Base-by-base conservation (phyloP, 768 basidiomycete species). In the Pholiota microspora region DNA sequence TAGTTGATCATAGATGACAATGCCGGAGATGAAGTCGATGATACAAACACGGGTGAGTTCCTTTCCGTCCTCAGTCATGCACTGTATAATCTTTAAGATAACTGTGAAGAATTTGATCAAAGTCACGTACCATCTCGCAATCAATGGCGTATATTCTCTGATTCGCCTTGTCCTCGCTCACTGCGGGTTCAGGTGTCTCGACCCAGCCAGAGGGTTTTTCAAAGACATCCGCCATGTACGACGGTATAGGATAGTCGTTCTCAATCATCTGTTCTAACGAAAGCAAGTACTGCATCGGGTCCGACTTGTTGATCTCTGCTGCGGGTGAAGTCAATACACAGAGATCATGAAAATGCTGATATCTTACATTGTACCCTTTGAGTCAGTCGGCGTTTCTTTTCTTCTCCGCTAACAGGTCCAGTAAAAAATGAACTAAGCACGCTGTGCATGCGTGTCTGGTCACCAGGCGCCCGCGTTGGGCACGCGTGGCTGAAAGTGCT, bases 401-500 rank as follows among this genome's bases (percentile, higher is more conserved):
- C 94, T 51, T 88, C 85, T 0, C 81, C 79, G 3, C 84, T 89
- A 8, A 97, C 75, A 2, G 93, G 94, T 0, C 82, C 79, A 45
- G 85, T 86, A 69, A 98, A 88, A 64, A 98, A 92, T 0, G 85
- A 72, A 61, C 87, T 85, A 21, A 96, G 77, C 35, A 93, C 87
- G 24, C 89, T 91, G 63, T 94, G 89, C 85, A 98, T 88, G 38
- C 85, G 78, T 31, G 80, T 86, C 50, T 80, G 78, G 60, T 98
- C 96, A 0, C 96, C 97, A 0, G 94, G 95, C 0, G 95, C 94
- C 16, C 88, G 84, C 0, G 94, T 95, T 0, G 95, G 96, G 59
- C 90, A 92, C 12, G 92, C 94, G 72, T 97, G 92, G 54, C 89
- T 91, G 73, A 98, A 99, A 4, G 81, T 91, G 29, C 75, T 87